These are phyloP conservation scores for Myochromella boudieri DNA, from an alignment of 768 basidiomycete species.

Conservation along the genomic window DNA sequence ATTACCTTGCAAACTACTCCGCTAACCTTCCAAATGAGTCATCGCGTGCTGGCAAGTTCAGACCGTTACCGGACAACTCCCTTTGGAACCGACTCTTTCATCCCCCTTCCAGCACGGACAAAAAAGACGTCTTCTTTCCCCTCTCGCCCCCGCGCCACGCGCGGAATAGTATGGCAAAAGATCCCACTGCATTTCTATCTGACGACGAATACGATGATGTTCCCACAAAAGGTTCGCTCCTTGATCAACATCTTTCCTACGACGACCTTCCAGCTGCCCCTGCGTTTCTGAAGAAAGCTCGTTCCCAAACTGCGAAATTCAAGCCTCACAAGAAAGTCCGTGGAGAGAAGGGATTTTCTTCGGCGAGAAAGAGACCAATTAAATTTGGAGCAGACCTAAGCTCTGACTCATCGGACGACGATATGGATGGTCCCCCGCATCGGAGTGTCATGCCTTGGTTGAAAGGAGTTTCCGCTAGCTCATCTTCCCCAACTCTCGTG, in stretches of 20 bases:
- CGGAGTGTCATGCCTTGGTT: slow-evolving; percentile 17
- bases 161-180: slow-evolving; percentile 16
- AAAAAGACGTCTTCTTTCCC: slow-evolving; percentile 27
- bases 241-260: slow-evolving; percentile 1
- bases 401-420: slow-evolving; percentile 34
- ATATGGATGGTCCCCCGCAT: slow-evolving; percentile 6
- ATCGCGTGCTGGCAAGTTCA: slow-evolving; percentile 57
- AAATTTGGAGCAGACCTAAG: slow-evolving; percentile 30
- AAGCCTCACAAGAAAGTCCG: slow-evolving; percentile 5
- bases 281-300: slow-evolving; percentile 28
- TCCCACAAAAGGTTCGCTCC: neutral
- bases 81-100: slow-evolving; percentile 53
- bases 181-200: slow-evolving; percentile 3
- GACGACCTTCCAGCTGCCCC: slow-evolving; percentile 10
- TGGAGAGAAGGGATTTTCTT: slow-evolving; percentile 3
- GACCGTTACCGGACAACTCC: slow-evolving; percentile 41
- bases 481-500: slow-evolving; percentile 18
- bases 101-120: slow-evolving; percentile 13
- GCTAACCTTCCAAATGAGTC: slow-evolving; percentile 52
- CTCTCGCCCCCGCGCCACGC: slow-evolving; percentile 9
- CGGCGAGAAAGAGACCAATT: slow-evolving; percentile 26
- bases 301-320: slow-evolving; percentile 14
- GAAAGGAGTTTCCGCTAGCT: slow-evolving; percentile 19
- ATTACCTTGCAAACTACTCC: slow-evolving; percentile 59
- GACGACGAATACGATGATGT: slow-evolving; percentile 6